Evolutionary conservation across 2,329 filamentous ascomycete genomes (phyloP), one percentile per base, ranked within the genome.

Genomic region (Ophiostoma quercus): DNA sequence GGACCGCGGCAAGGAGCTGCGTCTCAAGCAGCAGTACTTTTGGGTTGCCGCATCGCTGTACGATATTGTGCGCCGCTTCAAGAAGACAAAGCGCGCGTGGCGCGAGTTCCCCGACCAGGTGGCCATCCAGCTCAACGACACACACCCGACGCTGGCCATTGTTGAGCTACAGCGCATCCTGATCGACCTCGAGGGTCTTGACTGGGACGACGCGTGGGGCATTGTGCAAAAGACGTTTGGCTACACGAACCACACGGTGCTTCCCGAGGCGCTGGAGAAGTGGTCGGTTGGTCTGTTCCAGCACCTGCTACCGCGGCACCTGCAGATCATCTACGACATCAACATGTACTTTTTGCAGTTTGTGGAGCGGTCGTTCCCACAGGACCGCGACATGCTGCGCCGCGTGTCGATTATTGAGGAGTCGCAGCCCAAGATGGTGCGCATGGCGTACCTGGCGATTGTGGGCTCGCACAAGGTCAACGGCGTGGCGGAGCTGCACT

Each of bases 401-500:
- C 87, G 92, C 51, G 93, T 98, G n/a, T 98, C 94, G 5, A 96
- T 99, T 76, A 97, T 99, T 71, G 95, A 99, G 79, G 95, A 99
- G 80, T 93, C 92, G 5, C 90, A 96, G 78, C 92, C 94, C 62
- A 97, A 98, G 87, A 97, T 97, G 92, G 90, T 99, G 72, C 91
- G 94, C 78, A 99, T 99, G 95, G 95, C 95, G 1, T 95, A 87
- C 80, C 83, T 99, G 68, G 95, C 95, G 73, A 91, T 98, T 77
- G 93, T 99, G 75, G 95, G 95, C 66, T 98, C 95, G 47, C 95
- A 98, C 87, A 99, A 98, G 84, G 94, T 99, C 83, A 99, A 99
- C 75, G 95, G 95, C 79, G 95, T 99, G 47, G 95, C 95, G 43
- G 95, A 99, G 81, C 83, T 99, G 74, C 95, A 99, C 82, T 99